Base-by-base conservation (phyloP, 1,139 yeast species). In the Zygoascus sp. region DNA sequence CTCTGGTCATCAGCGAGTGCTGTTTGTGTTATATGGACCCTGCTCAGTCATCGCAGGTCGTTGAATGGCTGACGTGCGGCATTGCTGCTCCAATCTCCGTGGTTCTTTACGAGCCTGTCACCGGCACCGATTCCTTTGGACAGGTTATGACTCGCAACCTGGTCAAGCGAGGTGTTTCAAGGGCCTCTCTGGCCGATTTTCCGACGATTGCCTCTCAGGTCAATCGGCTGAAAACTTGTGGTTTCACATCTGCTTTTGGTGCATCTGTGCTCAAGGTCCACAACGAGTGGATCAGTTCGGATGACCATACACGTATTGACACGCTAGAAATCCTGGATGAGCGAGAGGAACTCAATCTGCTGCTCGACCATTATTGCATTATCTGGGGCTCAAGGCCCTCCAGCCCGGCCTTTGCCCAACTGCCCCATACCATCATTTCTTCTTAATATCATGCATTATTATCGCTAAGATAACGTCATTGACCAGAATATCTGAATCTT, bases 1-100 rank as follows among this genome's bases (percentile, higher is more conserved):
- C 97, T 0, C 61, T 92, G 8, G 67, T 90, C 2, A 67, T 92
- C 22, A 83, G 95, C 49, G 98, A 92, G 64, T 92, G 97, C 66
- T 90, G 90, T 42, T 70, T 92, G 27, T 92, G 97, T 62, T 92
- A 92, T 60, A 64, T 87, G 52, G 74, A 78, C 3, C 81, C 86
- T 0, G 64, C 65, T 1, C 79, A 76, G 23, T 77, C 92, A 9
- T 72, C 74, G 44, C 46, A 59, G 1, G 74, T 88, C 7, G 65
- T 92, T 6, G 53, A 65, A 2, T 63, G 67, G 60, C 57, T 67
- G 22, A 50, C 49, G 0, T 28, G 37, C 1, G 36, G 40, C 19
- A 50, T 60, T 38, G 16, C 44, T 1, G 34, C 40, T 9, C 37
- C 50, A 5, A 50, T 50, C 4, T 59, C 74, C 1, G 61, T 85